Evolutionary conservation across 345 rosid genomes (phyloP).

Genomic region (Brassica nigra): DNA sequence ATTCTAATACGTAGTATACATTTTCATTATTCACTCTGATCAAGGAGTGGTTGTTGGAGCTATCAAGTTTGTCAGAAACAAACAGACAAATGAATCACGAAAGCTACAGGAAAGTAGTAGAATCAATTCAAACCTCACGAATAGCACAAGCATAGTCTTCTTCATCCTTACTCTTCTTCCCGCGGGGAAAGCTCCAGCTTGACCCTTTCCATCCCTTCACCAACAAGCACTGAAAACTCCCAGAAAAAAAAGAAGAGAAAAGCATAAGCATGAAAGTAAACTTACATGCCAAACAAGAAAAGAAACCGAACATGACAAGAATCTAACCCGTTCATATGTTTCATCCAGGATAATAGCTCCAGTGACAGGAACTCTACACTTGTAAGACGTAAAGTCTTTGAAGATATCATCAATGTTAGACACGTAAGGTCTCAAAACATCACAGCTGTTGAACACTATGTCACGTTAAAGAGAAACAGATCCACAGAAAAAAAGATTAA

Average conservation of each 20-base stretch:
- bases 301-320: neutral
- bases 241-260: neutral
- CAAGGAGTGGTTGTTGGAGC: neutral
- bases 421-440: conserved; percentile 85
- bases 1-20: neutral
- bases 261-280: neutral
- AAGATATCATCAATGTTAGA: conserved; percentile 90
- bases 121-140: conserved; percentile 65
- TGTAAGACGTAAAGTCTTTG: conserved; percentile 96
- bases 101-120: neutral
- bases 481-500: no score
- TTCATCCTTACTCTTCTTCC: conserved; percentile 99
- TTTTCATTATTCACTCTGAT: no score
- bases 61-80: conserved; percentile 4
- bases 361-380: conserved; percentile 94
- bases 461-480: conserved; percentile 48
- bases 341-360: conserved; percentile 98
- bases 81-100: conserved; percentile 1
- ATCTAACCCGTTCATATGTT: conserved; percentile 85
- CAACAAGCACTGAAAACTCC: conserved; percentile 65
- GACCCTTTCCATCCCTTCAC: conserved; percentile 99
- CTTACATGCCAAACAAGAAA: no score
- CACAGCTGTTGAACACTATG: conserved; percentile 91
- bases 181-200: conserved; percentile 99
- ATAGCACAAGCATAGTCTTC: conserved; percentile 97